phyloP scores from a whole-genome alignment of 306 rosid species.

The Lathyrus tuberosus region DNA sequence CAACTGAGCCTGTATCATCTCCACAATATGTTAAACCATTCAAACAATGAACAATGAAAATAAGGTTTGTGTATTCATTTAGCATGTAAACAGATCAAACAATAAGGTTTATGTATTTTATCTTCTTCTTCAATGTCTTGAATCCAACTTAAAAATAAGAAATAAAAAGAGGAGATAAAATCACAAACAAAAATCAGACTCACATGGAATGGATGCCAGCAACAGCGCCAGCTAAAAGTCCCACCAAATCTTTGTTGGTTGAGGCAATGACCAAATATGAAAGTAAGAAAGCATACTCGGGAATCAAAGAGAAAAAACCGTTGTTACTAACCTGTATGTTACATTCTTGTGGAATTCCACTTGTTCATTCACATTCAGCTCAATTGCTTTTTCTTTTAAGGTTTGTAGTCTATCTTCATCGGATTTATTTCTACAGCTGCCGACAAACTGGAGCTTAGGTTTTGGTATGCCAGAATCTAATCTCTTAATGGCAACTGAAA shows the following conservation, averaged over 20 bases:
- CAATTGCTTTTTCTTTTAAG: constrained; percentile 67
- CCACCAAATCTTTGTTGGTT: constrained; percentile 73
- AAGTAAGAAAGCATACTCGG: constrained; percentile 6
- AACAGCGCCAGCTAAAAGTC: constrained; percentile 69
- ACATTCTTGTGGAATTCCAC: constrained; percentile 84
- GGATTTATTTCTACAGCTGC: constrained; percentile 85
- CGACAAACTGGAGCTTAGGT: constrained; percentile 89
- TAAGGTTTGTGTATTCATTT: no score
- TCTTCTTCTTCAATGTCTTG: no score
- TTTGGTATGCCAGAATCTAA: constrained; percentile 57
- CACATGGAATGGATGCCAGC: constrained; percentile 97
- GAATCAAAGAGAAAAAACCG: background rate
- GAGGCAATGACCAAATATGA: constrained; percentile 25
- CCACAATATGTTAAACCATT: no score
- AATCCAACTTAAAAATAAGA: no score
- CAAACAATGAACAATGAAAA: no score
- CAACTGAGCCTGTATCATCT: no score
- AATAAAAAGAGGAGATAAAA: no score
- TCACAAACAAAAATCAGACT: no score
- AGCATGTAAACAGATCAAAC: no score
- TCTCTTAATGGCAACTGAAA: constrained; percentile 69
- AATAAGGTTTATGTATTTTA: no score
- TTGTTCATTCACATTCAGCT: constrained; percentile 65
- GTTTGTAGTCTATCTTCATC: constrained; percentile 83
- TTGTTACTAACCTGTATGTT: constrained; percentile 65